Evolutionary conservation across 2,329 filamentous ascomycete species (phyloP).

Genomic region (Colletotrichum melonis): DNA sequence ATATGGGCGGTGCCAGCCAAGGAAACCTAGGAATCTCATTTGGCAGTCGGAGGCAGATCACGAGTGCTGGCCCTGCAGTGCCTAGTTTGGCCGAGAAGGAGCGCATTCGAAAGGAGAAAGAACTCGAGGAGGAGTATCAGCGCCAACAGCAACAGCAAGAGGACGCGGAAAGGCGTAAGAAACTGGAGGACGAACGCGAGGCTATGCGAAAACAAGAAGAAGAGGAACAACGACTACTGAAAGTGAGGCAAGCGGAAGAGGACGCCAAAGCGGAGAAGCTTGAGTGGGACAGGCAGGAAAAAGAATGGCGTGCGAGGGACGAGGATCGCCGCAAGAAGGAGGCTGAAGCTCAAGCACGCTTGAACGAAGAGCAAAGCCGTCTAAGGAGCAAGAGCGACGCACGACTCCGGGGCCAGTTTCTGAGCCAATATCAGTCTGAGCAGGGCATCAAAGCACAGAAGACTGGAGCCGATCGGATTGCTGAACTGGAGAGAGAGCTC

Average conservation of each 20-base stretch:
- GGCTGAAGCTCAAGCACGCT: slow-evolving; percentile 73
- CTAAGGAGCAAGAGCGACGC: slow-evolving; percentile 70
- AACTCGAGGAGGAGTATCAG: slow-evolving; percentile 70
- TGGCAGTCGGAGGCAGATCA: slow-evolving; percentile 92
- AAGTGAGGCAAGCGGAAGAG: slow-evolving; percentile 69
- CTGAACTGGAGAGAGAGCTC: slow-evolving; percentile 78
- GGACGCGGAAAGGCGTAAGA: slow-evolving; percentile 63
- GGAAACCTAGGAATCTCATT: slow-evolving; percentile 95
- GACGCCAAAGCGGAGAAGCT: slow-evolving; percentile 77
- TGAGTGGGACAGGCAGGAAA: slow-evolving; percentile 83
- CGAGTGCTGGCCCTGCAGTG: slow-evolving; percentile 80
- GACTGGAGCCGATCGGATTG: slow-evolving; percentile 44
- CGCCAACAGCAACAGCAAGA: slow-evolving; percentile 64
- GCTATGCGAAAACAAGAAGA: slow-evolving; percentile 73
- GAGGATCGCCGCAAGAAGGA: slow-evolving; percentile 79
- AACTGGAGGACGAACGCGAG: slow-evolving; percentile 67
- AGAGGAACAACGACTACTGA: slow-evolving; percentile 69
- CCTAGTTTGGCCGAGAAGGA: slow-evolving; percentile 89
- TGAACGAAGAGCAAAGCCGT: slow-evolving; percentile 74
- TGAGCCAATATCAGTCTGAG: slow-evolving; percentile 87
- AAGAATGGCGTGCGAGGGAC: slow-evolving; percentile 81
- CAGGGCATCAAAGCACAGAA: slow-evolving; percentile 54
- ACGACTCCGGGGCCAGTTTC: slow-evolving; percentile 82
- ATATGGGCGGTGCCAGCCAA: slow-evolving; percentile 97
- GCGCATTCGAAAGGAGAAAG: slow-evolving; percentile 67